These are phyloP conservation scores for Solanum ahanhuiri DNA, from an alignment of 257 asterid species.

Conservation along the genomic window DNA sequence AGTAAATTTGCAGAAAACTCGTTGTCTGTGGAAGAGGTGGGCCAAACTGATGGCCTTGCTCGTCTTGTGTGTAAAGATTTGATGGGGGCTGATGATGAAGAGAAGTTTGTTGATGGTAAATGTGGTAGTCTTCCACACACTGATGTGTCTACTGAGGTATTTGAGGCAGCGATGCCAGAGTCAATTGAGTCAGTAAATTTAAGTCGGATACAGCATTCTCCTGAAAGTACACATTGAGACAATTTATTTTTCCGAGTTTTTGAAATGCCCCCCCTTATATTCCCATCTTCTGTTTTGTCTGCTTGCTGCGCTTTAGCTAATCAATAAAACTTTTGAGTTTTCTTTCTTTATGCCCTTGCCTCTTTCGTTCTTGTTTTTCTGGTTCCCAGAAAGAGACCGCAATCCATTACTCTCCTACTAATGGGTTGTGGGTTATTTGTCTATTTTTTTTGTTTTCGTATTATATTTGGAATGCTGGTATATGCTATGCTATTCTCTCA, in stretches of 20 bases:
- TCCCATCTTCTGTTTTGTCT: constrained; percentile 21
- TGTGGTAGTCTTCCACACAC: constrained; percentile 36
- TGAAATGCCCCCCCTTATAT: constrained; percentile 33
- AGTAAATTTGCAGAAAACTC: constrained; percentile 8
- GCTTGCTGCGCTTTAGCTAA: constrained; percentile 34
- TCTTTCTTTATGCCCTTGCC: neutral
- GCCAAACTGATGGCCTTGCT: constrained; percentile 14
- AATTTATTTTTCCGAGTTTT: constrained; percentile 49
- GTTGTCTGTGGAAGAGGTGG: constrained; percentile 16
- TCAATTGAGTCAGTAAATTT: constrained; percentile 59
- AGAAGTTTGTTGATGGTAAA: constrained; percentile 35
- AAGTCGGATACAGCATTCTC: constrained; percentile 99
- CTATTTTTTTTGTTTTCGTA: neutral
- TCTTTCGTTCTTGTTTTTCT: neutral
- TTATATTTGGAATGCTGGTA: neutral
- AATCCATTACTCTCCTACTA: neutral
- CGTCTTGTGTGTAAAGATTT: constrained; percentile 16
- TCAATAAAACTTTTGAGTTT: constrained; percentile 37
- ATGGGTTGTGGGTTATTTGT: neutral
- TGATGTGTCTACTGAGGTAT: constrained; percentile 51
- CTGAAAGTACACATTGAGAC: constrained; percentile 99
- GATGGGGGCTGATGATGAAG: constrained; percentile 1
- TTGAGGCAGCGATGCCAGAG: constrained; percentile 66
- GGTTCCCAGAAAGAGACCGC: neutral
- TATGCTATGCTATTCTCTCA: neutral